Evolutionary conservation across 805 yeast species (phyloP).

Genomic region (Kluyveromyces wickerhamii): DNA sequence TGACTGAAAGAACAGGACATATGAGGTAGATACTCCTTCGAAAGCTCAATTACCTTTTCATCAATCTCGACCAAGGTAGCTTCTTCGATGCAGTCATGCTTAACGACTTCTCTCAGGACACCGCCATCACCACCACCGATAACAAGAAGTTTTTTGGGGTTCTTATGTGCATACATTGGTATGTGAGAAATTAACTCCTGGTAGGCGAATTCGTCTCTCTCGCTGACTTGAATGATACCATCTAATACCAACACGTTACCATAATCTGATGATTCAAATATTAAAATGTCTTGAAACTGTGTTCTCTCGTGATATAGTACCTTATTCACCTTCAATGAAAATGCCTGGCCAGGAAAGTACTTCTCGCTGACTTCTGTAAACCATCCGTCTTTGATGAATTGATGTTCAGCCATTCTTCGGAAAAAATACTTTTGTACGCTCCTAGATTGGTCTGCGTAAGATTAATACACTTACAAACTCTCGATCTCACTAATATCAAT

Average conservation of each 20-base stretch:
- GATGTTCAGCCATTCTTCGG: slow-evolving; percentile 24
- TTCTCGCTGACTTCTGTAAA: slow-evolving; percentile 67
- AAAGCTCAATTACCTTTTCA: slow-evolving; percentile 65
- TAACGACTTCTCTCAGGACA: slow-evolving; percentile 78
- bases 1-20: slow-evolving; percentile 65
- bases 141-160: slow-evolving; percentile 70
- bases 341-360: slow-evolving; percentile 82
- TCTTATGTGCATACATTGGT: slow-evolving; percentile 68
- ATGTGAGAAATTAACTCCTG: slow-evolving; percentile 87
- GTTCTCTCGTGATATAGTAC: slow-evolving; percentile 63
- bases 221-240: slow-evolving; percentile 87
- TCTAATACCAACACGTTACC: slow-evolving; percentile 88
- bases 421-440: no score
- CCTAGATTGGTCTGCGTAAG: no score
- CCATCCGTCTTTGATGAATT: slow-evolving; percentile 57
- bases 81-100: slow-evolving; percentile 55
- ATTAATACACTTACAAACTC: no score
- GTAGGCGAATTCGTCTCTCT: slow-evolving; percentile 87
- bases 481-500: no score
- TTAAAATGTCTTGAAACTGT: slow-evolving; percentile 72
- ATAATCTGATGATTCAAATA: slow-evolving; percentile 64
- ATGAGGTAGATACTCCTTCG: slow-evolving; percentile 63
- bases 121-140: slow-evolving; percentile 98
- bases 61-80: slow-evolving; percentile 87
- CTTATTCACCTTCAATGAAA: slow-evolving; percentile 52